Evolutionary conservation across 1,139 yeast species (phyloP).

Genomic region (Blastobotrys arbuscula): DNA sequence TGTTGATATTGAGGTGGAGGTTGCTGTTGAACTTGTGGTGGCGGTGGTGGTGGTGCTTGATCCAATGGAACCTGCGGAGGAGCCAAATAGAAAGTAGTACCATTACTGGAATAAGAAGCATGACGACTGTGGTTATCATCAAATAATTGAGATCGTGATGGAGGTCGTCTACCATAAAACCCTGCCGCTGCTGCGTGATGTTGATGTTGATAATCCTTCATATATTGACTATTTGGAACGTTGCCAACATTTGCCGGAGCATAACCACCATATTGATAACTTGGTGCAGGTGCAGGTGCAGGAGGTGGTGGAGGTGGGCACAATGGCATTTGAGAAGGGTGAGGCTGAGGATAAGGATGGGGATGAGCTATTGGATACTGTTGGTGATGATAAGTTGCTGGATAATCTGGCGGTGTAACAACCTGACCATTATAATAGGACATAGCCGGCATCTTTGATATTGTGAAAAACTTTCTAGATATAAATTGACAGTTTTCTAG

Average conservation of each 20-base stretch:
- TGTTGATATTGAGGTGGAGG: conserved; percentile 2
- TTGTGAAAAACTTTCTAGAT: conserved; percentile 12
- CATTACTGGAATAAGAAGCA: conserved; percentile 20
- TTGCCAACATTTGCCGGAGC: conserved; percentile 10
- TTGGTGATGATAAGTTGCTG: conserved; percentile 12
- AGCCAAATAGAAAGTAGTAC: conserved; percentile 24
- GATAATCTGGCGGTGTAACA: conserved; percentile 24
- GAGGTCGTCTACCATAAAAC: conserved; percentile 7
- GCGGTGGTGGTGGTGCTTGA: conserved; percentile 12
- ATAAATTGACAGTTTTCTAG: not conserved
- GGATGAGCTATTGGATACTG: conserved; percentile 8
- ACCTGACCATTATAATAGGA: conserved; percentile 24
- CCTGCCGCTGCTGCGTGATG: conserved; percentile 13
- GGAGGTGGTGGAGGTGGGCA: conserved; percentile 13
- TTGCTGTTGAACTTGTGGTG: conserved; percentile 1
- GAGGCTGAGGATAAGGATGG: conserved; percentile 7
- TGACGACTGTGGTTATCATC: conserved; percentile 9
- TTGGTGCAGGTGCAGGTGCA: conserved; percentile 10
- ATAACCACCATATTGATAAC: conserved; percentile 11
- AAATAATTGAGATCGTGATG: conserved; percentile 13
- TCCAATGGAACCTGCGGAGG: conserved; percentile 24
- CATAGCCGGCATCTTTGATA: conserved; percentile 24
- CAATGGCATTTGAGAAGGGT: conserved; percentile 10
- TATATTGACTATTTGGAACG: conserved; percentile 6
- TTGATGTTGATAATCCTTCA: conserved; percentile 13